Evolutionary conservation across 768 basidiomycete genomes (phyloP), one percentile per base, ranked within the genome.

Genomic region (Infundibulicybe gibba): DNA sequence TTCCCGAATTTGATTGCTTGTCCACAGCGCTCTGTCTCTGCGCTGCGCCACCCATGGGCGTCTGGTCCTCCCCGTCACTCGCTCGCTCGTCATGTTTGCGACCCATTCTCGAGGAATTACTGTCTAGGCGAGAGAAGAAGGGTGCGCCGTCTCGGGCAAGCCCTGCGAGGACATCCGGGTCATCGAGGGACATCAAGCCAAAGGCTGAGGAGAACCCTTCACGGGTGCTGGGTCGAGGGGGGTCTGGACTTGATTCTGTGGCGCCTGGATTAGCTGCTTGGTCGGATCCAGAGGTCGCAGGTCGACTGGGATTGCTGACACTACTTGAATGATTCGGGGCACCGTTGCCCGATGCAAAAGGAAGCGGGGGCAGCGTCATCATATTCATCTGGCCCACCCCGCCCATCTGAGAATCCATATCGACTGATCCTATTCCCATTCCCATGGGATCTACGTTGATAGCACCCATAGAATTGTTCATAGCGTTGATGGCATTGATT

Each of bases 101-200:
- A 31, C 14, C 48, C 55, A 44, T 54, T 2, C 47, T 58, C 20
- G 49, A 55, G 6, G 50, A 50, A 15, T 54, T 40, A 3, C 48
- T 49, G 37, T 60, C 46, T 11, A 47, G 40, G 16, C 57, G 59
- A 6, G 68, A 61, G 60, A 88, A 89, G 70, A 88, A 88, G 0
- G 85, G 81, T 12, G 76, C 71, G 5, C 73, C 77, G 48, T 84
- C 83, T 3, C 61, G 62, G 1, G 80, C 62, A 41, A 87, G 68
- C 2, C 83, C 77, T 0, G 85, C 81, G 32, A 89, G 70, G 6
- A 83, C 81, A 45, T 76, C 76, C 1, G 81, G 79, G 57, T 90
- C 88, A 47, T 89, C 87, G 43, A 91, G 72, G 15, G 80, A 81
- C 81, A 91, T 78, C 43, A 85, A 71, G 6, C 85, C 88, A 58